These are phyloP conservation scores for Pseudogymnoascus sp. DNA, from an alignment of 2,329 filamentous ascomycete species.

Conservation along the genomic window DNA sequence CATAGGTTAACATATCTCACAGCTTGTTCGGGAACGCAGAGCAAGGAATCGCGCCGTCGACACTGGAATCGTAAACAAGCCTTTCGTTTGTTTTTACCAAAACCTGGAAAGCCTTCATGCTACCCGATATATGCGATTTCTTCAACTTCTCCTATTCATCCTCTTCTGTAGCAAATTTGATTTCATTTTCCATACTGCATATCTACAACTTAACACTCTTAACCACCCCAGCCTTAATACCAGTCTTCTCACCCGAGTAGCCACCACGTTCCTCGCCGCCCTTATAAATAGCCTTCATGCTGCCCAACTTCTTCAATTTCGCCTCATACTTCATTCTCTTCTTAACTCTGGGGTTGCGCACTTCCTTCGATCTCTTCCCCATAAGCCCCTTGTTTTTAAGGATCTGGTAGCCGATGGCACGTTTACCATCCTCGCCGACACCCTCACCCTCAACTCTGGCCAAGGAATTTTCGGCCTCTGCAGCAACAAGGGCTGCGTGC, in stretches of 20 bases:
- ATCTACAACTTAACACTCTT: conserved; percentile 83
- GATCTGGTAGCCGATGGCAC: conserved; percentile 88
- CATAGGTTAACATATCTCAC: neutral
- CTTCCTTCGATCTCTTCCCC: conserved; percentile 86
- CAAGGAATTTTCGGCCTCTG: conserved; percentile 54
- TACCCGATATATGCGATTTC: too few relatives aligned
- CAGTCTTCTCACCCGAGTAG: conserved; percentile 85
- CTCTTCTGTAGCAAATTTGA: neutral
- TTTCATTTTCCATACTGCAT: neutral
- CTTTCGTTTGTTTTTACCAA: too few relatives aligned
- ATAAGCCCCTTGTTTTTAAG: conserved; percentile 96
- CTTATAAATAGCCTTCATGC: conserved; percentile 78
- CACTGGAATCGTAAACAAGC: too few relatives aligned
- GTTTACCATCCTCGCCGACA: conserved; percentile 76
- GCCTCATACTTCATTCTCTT: conserved; percentile 94
- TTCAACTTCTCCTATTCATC: too few relatives aligned
- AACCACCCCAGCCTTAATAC: conserved; percentile 89
- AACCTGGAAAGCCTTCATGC: too few relatives aligned
- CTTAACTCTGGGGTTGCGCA: conserved; percentile 92
- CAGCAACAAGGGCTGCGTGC: conserved; percentile 49
- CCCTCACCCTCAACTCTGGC: conserved; percentile 58
- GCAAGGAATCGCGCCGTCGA: too few relatives aligned
- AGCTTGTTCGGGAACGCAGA: neutral
- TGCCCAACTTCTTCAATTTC: conserved; percentile 94
- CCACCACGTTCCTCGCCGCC: conserved; percentile 76